A percentile compares a stretch with the other conserved stretches of the same genome.
These are phyloP conservation scores for Cytospora schulzeri DNA, from an alignment of 2,329 filamentous ascomycete species.

Conservation along the genomic window DNA sequence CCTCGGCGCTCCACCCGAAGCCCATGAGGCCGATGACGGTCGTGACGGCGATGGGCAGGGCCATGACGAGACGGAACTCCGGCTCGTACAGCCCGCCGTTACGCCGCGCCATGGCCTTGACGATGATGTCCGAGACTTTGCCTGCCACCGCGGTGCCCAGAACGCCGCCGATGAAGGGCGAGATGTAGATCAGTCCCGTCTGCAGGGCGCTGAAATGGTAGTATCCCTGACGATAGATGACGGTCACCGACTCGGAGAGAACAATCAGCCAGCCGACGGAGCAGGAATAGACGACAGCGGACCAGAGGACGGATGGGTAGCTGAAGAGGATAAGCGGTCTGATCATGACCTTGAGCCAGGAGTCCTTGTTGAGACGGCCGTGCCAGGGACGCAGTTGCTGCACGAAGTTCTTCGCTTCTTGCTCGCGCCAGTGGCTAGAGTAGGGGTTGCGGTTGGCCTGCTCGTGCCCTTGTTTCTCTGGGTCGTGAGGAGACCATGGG, in stretches of 20 bases:
- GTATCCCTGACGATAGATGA: conserved; percentile 71
- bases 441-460: conserved; percentile 54
- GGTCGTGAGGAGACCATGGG: conserved; percentile 29
- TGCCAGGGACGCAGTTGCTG: conserved; percentile 78
- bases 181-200: conserved; percentile 85
- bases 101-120: conserved; percentile 75
- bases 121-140: conserved; percentile 82
- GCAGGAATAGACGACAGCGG: conserved; percentile 78
- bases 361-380: conserved; percentile 76
- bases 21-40: conserved; percentile 89
- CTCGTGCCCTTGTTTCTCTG: conserved; percentile 47
- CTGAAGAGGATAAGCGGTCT: conserved; percentile 84
- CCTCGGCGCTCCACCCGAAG: conserved; percentile 88
- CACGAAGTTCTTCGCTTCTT: conserved; percentile 69
- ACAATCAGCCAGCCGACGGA: conserved; percentile 96
- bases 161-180: conserved; percentile 84
- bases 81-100: conserved; percentile 97
- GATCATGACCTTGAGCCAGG: conserved; percentile 75
- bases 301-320: conserved; percentile 91
- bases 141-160: conserved; percentile 91
- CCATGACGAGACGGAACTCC: conserved; percentile 91
- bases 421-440: conserved; percentile 68
- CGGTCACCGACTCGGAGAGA: conserved; percentile 81
- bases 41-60: conserved; percentile 72
- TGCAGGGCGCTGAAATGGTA: conserved; percentile 84